Conservation (phyloP, 192 early-diverging fungal genomes). For the Linnemannia exigua region DNA sequence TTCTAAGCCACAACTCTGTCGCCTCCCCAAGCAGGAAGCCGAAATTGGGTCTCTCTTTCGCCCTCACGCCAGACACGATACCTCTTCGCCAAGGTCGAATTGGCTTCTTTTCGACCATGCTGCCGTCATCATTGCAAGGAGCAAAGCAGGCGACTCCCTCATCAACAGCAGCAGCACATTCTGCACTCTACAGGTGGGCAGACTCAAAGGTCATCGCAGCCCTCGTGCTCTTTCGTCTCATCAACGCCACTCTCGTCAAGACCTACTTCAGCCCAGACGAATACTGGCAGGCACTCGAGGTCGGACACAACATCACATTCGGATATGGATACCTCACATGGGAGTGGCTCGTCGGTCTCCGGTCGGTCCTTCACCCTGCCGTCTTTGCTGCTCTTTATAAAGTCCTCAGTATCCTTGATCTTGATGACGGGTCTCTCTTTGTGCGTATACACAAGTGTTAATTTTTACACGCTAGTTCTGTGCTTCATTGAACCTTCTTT, state of each 20-base stretch:
- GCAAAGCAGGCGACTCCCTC: no score
- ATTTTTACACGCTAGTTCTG: neutral
- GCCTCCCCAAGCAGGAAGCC: neutral
- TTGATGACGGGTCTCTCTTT: slow-evolving; percentile 76
- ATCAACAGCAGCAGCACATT: neutral
- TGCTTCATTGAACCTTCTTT: neutral
- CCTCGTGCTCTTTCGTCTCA: slow-evolving; percentile 70
- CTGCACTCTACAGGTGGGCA: neutral
- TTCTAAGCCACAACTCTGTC: neutral
- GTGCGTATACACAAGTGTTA: slow-evolving; percentile 65
- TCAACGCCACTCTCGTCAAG: slow-evolving; percentile 71
- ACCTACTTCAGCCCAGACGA: slow-evolving; percentile 97
- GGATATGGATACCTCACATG: slow-evolving; percentile 94
- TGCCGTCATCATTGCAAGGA: neutral
- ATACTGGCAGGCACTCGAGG: slow-evolving; percentile 97
- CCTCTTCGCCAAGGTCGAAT: neutral
- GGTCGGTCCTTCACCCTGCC: slow-evolving; percentile 87
- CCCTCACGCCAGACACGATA: neutral
- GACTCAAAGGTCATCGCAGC: slow-evolving; percentile 28
- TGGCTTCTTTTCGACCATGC: neutral
- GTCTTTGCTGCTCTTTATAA: slow-evolving; percentile 87
- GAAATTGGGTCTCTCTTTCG: neutral
- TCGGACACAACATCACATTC: slow-evolving; percentile 89
- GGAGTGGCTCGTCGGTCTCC: slow-evolving; percentile 91
- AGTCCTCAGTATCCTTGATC: slow-evolving; percentile 65